Evolutionary conservation across 2,329 filamentous ascomycete genomes (phyloP).

Genomic region (Ascochyta koolunga): DNA sequence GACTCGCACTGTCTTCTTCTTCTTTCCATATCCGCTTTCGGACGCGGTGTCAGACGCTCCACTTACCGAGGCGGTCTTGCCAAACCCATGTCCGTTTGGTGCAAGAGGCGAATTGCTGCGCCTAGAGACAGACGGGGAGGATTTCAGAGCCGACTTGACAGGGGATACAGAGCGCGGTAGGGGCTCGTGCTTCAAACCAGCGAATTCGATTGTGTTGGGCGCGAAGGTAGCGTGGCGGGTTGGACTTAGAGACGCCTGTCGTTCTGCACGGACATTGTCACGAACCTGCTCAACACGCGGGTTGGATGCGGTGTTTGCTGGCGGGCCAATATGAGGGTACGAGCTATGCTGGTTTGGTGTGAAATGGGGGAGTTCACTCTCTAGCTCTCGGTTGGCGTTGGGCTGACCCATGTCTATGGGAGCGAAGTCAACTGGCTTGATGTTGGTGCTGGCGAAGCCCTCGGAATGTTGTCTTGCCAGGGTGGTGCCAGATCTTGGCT

Average conservation of each 20-base stretch:
- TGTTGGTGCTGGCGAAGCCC: conserved; percentile 52
- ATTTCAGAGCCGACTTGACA: conserved; percentile 77
- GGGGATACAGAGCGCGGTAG: conserved; percentile 75
- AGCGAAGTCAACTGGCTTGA: conserved; percentile 12
- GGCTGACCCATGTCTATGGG: conserved; percentile 27
- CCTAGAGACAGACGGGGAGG: conserved; percentile 60
- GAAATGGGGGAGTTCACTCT: conserved; percentile 23
- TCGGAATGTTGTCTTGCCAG: conserved; percentile 44
- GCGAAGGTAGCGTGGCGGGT: conserved; percentile 72
- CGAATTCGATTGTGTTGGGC: conserved; percentile 57
- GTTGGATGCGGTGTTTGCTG: conserved; percentile 15
- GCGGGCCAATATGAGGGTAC: conserved; percentile 30
- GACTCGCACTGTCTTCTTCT: conserved; percentile 70
- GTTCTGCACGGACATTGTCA: conserved; percentile 30
- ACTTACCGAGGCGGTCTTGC: conserved; percentile 53
- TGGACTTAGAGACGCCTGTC: conserved; percentile 62
- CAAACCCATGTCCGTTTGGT: conserved; percentile 57
- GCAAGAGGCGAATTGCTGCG: conserved; percentile 53
- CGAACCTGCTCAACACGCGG: conserved; percentile 15
- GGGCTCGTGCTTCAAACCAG: conserved; percentile 68
- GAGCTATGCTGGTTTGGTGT: conserved; percentile 35
- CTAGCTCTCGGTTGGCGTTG: conserved; percentile 26
- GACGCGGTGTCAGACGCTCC: conserved; percentile 65
- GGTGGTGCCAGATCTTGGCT: conserved; percentile 6
- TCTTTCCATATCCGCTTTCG: conserved; percentile 43